Evolutionary conservation across 1,139 yeast species (phyloP).

Genomic region (Kurtzmaniella quercitrusa): DNA sequence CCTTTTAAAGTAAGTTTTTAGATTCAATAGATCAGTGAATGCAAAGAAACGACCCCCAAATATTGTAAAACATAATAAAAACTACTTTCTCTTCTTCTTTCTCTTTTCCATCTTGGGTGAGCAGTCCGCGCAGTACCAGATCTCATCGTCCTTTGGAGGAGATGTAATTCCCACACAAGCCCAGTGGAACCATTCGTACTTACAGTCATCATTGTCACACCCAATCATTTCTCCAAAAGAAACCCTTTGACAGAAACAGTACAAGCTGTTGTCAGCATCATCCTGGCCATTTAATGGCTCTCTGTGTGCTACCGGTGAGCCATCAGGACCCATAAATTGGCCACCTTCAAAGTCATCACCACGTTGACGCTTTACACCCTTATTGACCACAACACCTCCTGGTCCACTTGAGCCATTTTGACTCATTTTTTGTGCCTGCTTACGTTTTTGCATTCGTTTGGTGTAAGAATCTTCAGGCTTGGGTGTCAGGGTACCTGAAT

Average conservation of each 20-base stretch:
- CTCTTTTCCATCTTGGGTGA: slow-evolving; percentile 47
- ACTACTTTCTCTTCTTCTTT: slow-evolving; percentile 40
- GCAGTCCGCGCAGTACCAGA: slow-evolving; percentile 75
- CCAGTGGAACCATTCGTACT: slow-evolving; percentile 86
- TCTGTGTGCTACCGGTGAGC: slow-evolving; percentile 4
- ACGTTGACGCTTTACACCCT: slow-evolving; percentile 5
- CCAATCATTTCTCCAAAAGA: slow-evolving; percentile 93
- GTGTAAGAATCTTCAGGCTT: slow-evolving; percentile 20
- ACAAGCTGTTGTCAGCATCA: slow-evolving; percentile 61
- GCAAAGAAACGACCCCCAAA: too few species aligned
- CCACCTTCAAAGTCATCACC: slow-evolving; percentile 15
- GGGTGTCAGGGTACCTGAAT: slow-evolving; percentile 32
- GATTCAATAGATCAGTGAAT: not conserved
- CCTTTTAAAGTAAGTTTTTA: slow-evolving; percentile 36
- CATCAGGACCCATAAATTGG: slow-evolving; percentile 1
- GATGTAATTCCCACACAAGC: slow-evolving; percentile 74
- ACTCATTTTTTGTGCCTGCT: slow-evolving; percentile 11
- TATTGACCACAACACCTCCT: not conserved
- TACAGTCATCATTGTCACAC: slow-evolving; percentile 79
- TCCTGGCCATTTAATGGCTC: slow-evolving; percentile 24
- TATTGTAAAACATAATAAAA: too few species aligned
- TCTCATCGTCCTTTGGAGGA: slow-evolving; percentile 62
- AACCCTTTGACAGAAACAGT: slow-evolving; percentile 81
- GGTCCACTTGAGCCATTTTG: not conserved
- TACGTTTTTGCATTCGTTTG: slow-evolving; percentile 17